Conservation (phyloP, 2,329 filamentous ascomycete genomes). For the Neopestalotiopsis clavispora region DNA sequence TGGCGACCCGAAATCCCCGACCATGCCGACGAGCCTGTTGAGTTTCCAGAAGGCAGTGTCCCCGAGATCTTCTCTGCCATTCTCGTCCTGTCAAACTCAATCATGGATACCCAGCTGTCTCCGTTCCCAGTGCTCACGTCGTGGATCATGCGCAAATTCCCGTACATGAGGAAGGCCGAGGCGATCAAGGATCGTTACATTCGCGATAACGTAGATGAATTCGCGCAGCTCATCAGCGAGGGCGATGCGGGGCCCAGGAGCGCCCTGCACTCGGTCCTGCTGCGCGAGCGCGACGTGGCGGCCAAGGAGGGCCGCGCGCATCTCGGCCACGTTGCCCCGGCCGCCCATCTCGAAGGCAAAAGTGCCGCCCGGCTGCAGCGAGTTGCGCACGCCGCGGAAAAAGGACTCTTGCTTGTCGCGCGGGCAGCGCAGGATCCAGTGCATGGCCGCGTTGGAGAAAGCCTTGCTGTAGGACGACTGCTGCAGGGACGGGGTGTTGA, state of each 20-base stretch:
- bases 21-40: constrained; percentile 26
- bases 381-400: constrained; percentile 56
- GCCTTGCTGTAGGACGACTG: constrained; percentile 53
- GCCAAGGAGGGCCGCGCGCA: constrained; percentile 42
- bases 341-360: constrained; percentile 77
- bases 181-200: constrained; percentile 37
- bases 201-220: constrained; percentile 25
- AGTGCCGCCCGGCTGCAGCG: constrained; percentile 58
- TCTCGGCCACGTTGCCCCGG: constrained; percentile 69
- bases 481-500: constrained; percentile 40
- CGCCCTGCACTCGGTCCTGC: constrained; percentile 38
- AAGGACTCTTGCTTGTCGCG: constrained; percentile 49
- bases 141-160: constrained; percentile 33
- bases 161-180: constrained; percentile 33
- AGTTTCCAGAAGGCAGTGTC: constrained; percentile 26
- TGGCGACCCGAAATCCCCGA: constrained; percentile 21
- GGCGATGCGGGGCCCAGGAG: constrained; percentile 28
- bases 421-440: constrained; percentile 64
- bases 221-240: constrained; percentile 22
- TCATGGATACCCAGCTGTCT: constrained; percentile 35
- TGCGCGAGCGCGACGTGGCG: constrained; percentile 36
- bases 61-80: constrained; percentile 26
- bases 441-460: constrained; percentile 71
- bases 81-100: constrained; percentile 33
- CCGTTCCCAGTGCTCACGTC: constrained; percentile 33